Conservation (phyloP, 2,329 filamentous ascomycete species). For the Hypoxylon sp. region DNA sequence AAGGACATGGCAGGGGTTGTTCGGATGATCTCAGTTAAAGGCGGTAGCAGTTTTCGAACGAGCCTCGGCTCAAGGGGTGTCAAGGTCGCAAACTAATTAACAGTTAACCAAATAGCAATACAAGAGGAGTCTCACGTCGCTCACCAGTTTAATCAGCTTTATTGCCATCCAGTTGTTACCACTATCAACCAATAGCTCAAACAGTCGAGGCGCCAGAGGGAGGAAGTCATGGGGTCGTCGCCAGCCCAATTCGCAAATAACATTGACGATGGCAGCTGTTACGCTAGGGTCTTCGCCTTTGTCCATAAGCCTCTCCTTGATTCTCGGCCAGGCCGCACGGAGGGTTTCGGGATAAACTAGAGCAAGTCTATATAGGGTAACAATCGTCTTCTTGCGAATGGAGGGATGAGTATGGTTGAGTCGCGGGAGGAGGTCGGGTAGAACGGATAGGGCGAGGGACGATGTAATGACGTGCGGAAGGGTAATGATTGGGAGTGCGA, state of each 20-base stretch:
- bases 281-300: constrained; percentile 91
- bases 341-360: constrained; percentile 97
- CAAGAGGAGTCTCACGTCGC: constrained; percentile 49
- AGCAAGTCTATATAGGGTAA: constrained; percentile 92
- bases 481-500: constrained; percentile 87
- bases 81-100: constrained; percentile 85
- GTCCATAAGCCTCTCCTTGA: constrained; percentile 94
- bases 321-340: constrained; percentile 94
- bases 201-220: constrained; percentile 89
- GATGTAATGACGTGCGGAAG: constrained; percentile 96
- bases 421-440: constrained; percentile 88
- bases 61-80: constrained; percentile 93
- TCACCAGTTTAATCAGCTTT: constrained; percentile 95
- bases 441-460: constrained; percentile 89
- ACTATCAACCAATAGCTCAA: constrained; percentile 90
- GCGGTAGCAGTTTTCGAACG: constrained; percentile 90
- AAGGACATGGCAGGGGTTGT: constrained; percentile 98
- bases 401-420: constrained; percentile 87
- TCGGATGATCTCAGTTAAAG: constrained; percentile 91
- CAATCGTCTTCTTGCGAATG: constrained; percentile 95
- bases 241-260: constrained; percentile 96
- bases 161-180: constrained; percentile 99
- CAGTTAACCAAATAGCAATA: constrained; percentile 46
- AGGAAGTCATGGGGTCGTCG: constrained; percentile 93
- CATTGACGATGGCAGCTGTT: constrained; percentile 95